Evolutionary conservation across 192 early-diverging fungal species (phyloP).

Genomic region (Ambispora gerdemannii): DNA sequence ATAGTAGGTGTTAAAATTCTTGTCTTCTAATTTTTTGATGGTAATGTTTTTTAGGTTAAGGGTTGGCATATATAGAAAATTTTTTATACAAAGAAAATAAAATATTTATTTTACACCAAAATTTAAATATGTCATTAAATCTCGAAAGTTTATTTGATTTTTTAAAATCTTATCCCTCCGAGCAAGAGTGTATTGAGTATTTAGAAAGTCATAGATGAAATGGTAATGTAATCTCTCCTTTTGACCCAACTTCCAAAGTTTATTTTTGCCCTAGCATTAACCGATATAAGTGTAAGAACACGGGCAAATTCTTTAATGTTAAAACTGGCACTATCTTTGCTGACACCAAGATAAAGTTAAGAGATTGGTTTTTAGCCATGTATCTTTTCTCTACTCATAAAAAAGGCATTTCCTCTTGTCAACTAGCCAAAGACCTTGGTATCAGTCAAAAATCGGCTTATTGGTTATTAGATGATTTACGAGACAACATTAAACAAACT

Average conservation of each 20-base stretch:
- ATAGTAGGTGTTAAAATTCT: too few relatives aligned
- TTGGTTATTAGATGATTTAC: neutral
- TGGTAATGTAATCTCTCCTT: conserved; percentile 13
- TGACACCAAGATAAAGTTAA: conserved; percentile 7
- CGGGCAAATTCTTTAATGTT: conserved; percentile 9
- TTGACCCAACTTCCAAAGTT: conserved; percentile 10
- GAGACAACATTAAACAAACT: neutral
- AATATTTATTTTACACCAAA: too few relatives aligned
- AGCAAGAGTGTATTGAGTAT: conserved; percentile 17
- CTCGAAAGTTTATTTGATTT: too few relatives aligned
- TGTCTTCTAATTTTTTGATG: too few relatives aligned
- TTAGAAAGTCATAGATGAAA: conserved; percentile 17
- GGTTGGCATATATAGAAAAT: too few relatives aligned
- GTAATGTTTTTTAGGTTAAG: too few relatives aligned
- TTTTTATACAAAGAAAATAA: too few relatives aligned
- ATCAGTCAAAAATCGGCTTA: neutral
- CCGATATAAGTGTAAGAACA: conserved; percentile 21
- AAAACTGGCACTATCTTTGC: conserved; percentile 16
- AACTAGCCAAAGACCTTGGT: neutral
- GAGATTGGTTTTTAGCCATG: conserved; percentile 7
- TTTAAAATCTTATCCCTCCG: too few relatives aligned
- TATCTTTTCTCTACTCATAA: conserved; percentile 11
- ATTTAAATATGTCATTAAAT: too few relatives aligned
- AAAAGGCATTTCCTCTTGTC: conserved; percentile 11
- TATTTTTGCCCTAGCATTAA: conserved; percentile 22